Conservation (phyloP, 441 rosid genomes). For the Erodium texanum region DNA sequence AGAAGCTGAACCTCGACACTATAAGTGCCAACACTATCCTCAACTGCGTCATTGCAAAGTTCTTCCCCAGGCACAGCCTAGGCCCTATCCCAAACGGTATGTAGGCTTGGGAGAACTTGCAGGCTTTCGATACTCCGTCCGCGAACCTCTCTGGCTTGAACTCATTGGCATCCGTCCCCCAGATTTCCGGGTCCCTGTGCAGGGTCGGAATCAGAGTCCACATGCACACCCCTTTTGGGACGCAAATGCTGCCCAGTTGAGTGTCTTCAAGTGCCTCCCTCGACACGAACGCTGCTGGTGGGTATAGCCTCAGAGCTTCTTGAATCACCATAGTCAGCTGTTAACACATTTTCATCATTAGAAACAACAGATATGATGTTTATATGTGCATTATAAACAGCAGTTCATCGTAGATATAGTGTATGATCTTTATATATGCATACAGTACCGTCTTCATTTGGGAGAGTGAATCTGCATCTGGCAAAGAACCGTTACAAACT, state of each 20-base stretch:
- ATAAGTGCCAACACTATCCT: conserved; percentile 48
- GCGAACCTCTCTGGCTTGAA: conserved; percentile 57
- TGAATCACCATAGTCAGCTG: conserved; percentile 55
- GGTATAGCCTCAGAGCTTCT: conserved; percentile 49
- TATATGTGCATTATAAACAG: too few species aligned
- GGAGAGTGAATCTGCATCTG: conserved; percentile 31
- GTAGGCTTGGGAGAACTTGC: conserved; percentile 55
- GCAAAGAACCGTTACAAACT: conserved; percentile 25
- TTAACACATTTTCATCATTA: not conserved
- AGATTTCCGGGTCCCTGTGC: conserved; percentile 48
- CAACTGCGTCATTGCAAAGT: conserved; percentile 47
- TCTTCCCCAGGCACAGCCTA: conserved; percentile 49
- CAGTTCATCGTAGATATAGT: too few species aligned
- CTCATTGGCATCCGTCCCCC: conserved; percentile 54
- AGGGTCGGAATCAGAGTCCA: conserved; percentile 55
- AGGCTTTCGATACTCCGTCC: conserved; percentile 48
- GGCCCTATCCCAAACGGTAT: conserved; percentile 63
- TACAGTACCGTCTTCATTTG: conserved; percentile 40
- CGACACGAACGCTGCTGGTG: conserved; percentile 52
- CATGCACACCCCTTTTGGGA: conserved; percentile 46
- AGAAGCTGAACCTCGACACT: conserved; percentile 41
- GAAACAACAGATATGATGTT: not conserved
- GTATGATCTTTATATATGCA: not conserved
- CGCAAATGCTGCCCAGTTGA: conserved; percentile 32
- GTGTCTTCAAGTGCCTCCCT: conserved; percentile 52